These are phyloP conservation scores for Eremochloa ophiuroides DNA, from an alignment of 176 grass and related monocot species.

Conservation along the genomic window DNA sequence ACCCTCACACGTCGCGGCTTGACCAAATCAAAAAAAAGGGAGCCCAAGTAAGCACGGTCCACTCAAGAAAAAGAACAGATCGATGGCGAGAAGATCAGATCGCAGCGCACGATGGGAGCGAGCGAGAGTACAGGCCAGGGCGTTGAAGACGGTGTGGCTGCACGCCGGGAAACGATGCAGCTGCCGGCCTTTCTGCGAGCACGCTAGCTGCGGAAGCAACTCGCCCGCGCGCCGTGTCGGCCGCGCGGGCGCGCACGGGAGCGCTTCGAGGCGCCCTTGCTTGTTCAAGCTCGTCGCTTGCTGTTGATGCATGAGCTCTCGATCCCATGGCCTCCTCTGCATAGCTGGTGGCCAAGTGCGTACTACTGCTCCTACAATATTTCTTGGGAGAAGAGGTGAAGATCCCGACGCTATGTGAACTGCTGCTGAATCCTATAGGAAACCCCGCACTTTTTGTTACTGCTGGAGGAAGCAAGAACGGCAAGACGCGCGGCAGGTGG, in stretches of 20 bases:
- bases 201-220: conserved; percentile 34
- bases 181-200: conserved; percentile 40
- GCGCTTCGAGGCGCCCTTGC: conserved; percentile 17
- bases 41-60: too few relatives aligned
- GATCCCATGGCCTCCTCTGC: too few relatives aligned
- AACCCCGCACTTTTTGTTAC: conserved; percentile 32
- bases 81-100: too few relatives aligned
- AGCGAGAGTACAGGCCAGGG: too few relatives aligned
- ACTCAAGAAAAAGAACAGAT: too few relatives aligned
- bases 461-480: conserved; percentile 36
- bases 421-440: conserved; percentile 30
- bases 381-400: conserved; percentile 29
- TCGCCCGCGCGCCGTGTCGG: conserved; percentile 38
- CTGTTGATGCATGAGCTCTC: conserved; percentile 5
- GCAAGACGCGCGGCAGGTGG: conserved; percentile 7
- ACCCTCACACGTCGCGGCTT: too few relatives aligned
- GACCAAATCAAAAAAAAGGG: too few relatives aligned
- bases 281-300: conserved; percentile 8
- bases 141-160: too few relatives aligned
- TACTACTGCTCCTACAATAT: not conserved
- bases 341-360: not conserved
- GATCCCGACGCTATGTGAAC: conserved; percentile 38
- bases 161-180: conserved; percentile 27
- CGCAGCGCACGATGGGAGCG: too few relatives aligned
- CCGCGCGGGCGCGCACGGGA: not conserved